Base-by-base conservation (phyloP, 345 rosid species). In the Rhodamnia argentea region DNA sequence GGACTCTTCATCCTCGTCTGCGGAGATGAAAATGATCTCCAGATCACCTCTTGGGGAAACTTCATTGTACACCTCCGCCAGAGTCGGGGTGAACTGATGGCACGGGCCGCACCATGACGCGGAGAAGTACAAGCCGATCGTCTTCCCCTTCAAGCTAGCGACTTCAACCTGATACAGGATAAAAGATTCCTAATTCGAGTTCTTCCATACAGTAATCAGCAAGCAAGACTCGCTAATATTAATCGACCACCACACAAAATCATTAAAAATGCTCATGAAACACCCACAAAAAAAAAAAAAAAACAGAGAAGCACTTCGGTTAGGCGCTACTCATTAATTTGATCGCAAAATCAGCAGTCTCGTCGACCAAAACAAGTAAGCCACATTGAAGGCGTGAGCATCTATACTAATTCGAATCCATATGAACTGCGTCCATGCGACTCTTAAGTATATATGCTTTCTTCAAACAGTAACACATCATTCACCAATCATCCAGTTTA, bases 61-160 rank as follows among this genome's bases (percentile, higher is more conserved):
- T 50, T 93, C 92, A 24, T 89, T 82, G 87, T 96, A 94, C 44
- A 90, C 91, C 84, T 95, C 94, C 22, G 87, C 88, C 82, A 95
- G 86, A 70, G 70, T 84, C 0, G 99, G 99, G 83, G 97, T 96
- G 86, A 94, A 95, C 8, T 82, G 86, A 37, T 76, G 92, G 90
- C 99, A 94, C 0, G 97, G 97, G 27, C 95, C 95, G 50, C 99
- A 96, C 98, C 99, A 95, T 16, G 92, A 92, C 18, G 96, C 99
- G 24, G 98, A 95, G 85, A 95, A 95, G 88, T 96, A 96, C 56
- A 96, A 56, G 29, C 93, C 96, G 74, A 94, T 85, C 88, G 88
- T 95, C 92, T 94, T 95, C 87, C 96, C 97, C 88, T 91, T 91
- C 94, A 96, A 90, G 88, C 91, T 89, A 2, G 90, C 95, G 74